Percentiles rank a stretch among this genome's conserved stretches.
phyloP scores from a whole-genome alignment of 2,329 filamentous ascomycete species.

The Chalaropsis ovoidea region DNA sequence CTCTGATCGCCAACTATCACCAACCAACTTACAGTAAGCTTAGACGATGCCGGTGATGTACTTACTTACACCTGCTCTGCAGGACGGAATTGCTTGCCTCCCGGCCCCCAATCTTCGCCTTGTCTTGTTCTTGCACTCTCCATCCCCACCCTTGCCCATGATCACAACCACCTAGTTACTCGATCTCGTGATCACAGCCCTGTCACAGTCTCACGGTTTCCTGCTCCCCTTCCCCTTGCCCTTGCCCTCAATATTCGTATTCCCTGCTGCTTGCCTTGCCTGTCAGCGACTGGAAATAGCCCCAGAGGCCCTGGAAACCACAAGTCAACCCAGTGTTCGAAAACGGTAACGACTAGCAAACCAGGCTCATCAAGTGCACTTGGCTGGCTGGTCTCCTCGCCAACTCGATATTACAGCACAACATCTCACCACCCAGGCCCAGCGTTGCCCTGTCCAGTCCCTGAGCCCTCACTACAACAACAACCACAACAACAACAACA shows the following conservation, averaged over 20 bases:
- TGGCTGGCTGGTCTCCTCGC: slow-evolving; percentile 5
- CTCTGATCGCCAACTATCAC: not conserved
- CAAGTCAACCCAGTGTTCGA: too few relatives aligned
- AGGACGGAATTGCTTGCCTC: not conserved
- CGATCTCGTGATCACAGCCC: slow-evolving; percentile 1
- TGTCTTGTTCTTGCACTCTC: not conserved
- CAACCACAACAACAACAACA: not conserved
- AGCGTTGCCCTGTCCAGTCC: not conserved
- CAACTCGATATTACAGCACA: slow-evolving; percentile 4
- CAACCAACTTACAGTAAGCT: slow-evolving; percentile 6
- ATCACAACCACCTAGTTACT: not conserved
- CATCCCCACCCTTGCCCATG: not conserved
- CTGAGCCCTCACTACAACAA: not conserved
- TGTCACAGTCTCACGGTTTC: not conserved
- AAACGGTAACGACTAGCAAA: not conserved
- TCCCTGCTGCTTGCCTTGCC: not conserved
- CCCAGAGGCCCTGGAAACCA: too few relatives aligned
- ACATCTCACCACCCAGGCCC: not conserved
- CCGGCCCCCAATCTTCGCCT: not conserved
- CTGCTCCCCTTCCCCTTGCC: slow-evolving; percentile 8
- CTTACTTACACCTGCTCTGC: not conserved
- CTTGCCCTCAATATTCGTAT: not conserved
- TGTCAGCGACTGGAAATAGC: too few relatives aligned
- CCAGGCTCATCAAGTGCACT: not conserved
- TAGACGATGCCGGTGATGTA: not conserved